These are phyloP conservation scores for Fusarium camptoceras DNA, from an alignment of 2,329 filamentous ascomycete species.

Conservation along the genomic window DNA sequence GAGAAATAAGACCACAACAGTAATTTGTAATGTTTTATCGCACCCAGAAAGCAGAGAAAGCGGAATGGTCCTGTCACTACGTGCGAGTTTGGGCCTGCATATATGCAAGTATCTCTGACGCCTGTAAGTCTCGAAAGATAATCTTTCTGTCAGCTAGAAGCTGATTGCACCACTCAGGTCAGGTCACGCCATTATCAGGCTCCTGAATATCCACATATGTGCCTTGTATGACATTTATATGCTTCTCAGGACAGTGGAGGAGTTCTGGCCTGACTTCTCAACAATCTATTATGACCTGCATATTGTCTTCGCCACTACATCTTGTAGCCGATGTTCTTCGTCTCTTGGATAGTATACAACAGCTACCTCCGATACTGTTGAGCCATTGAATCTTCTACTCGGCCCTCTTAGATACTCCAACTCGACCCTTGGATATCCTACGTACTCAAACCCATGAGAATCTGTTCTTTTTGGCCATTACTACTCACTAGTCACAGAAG, in stretches of 20 bases:
- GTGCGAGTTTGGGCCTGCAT: conserved; percentile 9
- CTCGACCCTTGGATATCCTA: conserved; percentile 34
- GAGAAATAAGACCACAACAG: conserved; percentile 40
- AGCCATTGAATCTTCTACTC: conserved; percentile 42
- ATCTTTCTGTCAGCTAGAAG: background rate
- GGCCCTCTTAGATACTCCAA: conserved; percentile 37
- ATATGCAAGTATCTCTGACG: background rate
- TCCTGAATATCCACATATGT: conserved; percentile 5
- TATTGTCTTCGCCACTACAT: conserved; percentile 41
- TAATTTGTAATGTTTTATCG: background rate
- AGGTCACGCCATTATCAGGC: conserved; percentile 20
- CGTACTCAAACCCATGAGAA: conserved; percentile 33
- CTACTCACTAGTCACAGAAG: conserved; percentile 31
- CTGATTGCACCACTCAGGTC: conserved; percentile 27
- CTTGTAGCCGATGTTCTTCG: conserved; percentile 39
- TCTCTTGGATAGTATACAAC: conserved; percentile 30
- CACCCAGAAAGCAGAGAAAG: background rate
- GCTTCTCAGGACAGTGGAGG: background rate
- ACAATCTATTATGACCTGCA: conserved; percentile 28
- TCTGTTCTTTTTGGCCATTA: conserved; percentile 29
- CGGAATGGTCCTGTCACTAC: conserved; percentile 6
- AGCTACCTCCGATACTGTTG: conserved; percentile 32
- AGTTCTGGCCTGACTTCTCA: background rate
- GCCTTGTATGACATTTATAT: background rate
- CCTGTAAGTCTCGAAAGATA: background rate